A percentile compares a stretch with the other conserved stretches of the same genome.
Evolutionary conservation across 495 filamentous ascomycete genomes (phyloP).

Genomic region (Xylaria scruposa): DNA sequence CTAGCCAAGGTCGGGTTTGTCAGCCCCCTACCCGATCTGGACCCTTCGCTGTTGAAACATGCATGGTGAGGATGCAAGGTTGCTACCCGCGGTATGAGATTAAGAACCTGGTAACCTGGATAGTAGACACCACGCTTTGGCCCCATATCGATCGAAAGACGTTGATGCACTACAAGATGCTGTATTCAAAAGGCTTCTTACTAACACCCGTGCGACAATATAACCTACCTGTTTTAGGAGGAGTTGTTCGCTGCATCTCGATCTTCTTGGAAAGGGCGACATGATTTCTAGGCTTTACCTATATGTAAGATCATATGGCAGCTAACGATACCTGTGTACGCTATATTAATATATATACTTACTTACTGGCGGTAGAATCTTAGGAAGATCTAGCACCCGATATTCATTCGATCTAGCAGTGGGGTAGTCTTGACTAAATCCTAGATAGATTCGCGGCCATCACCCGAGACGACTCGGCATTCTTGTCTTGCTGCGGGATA

Average conservation of each 20-base stretch:
- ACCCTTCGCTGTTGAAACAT: slow-evolving; percentile 26
- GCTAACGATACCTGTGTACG: not conserved
- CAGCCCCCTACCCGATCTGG: slow-evolving; percentile 29
- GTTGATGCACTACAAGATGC: slow-evolving; percentile 25
- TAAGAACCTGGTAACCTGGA: slow-evolving; percentile 21
- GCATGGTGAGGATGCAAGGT: slow-evolving; percentile 30
- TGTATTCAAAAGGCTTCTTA: slow-evolving; percentile 21
- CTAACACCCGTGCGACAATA: slow-evolving; percentile 21
- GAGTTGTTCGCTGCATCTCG: slow-evolving; percentile 13
- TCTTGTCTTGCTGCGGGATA: slow-evolving; percentile 29
- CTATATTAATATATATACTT: slow-evolving; percentile 2
- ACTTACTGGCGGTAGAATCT: not conserved
- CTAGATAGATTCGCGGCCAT: slow-evolving; percentile 26
- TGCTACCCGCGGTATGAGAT: slow-evolving; percentile 28
- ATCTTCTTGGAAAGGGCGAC: not conserved
- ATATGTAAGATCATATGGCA: slow-evolving; percentile 9
- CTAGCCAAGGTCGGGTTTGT: slow-evolving; percentile 21
- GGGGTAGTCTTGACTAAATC: slow-evolving; percentile 23
- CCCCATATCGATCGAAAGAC: slow-evolving; percentile 23
- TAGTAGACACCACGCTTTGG: slow-evolving; percentile 13
- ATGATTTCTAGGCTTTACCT: slow-evolving; percentile 2
- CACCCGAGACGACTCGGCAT: slow-evolving; percentile 33
- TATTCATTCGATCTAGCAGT: not conserved
- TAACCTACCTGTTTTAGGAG: slow-evolving; percentile 15
- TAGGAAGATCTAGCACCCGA: not conserved